Base-by-base conservation (phyloP, 208 protist species). In the Leishmania gerbilli region DNA sequence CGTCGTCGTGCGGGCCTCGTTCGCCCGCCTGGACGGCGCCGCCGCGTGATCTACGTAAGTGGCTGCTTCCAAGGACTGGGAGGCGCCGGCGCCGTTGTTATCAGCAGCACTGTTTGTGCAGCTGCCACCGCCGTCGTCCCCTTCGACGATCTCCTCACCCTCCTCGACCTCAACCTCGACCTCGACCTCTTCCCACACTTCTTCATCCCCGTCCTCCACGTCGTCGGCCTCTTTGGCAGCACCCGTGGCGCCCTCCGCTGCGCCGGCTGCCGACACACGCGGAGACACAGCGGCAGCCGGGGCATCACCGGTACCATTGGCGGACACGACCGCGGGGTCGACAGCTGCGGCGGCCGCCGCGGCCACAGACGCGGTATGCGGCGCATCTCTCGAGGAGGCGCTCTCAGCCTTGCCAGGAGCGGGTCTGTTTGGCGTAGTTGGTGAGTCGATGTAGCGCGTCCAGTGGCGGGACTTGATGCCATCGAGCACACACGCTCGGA, bases 401-500 rank as follows among this genome's bases (percentile, higher is more conserved):
- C 24, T 17, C 55, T 77, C 72, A 56, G 72, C 17, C 6, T 42
- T 49, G 24, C 11, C 72, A n/a, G 47, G 37, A 21, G 53, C 19
- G 72, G 17, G n/a, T 11, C n/a, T 74, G 21, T 74, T 27, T 34
- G 69, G 24, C 69, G 69, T 31, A 74, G 69, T 34, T 51, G 69
- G 42, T 27, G 74, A 17, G 74, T 71, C 53, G 17, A 86, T 37
- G 75, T 80, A 86, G 55, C 56, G 27, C 17, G 68, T 76, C 82
- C 82, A 86, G 82, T 82, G 71, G 37, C 82, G 82, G 34, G 77
- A 79, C 40, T 82, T 79, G 64, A 58, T 40, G 21, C 47, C 74
- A 31, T 76, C 80, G 71, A 88, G 64, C 45, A 88, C 85, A 40
- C 81, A 85, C 8, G 86, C 85, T 45, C 67, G 72, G 47, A 82